phyloP scores from a whole-genome alignment of 768 basidiomycete species.

The Lyophyllum semitale region DNA sequence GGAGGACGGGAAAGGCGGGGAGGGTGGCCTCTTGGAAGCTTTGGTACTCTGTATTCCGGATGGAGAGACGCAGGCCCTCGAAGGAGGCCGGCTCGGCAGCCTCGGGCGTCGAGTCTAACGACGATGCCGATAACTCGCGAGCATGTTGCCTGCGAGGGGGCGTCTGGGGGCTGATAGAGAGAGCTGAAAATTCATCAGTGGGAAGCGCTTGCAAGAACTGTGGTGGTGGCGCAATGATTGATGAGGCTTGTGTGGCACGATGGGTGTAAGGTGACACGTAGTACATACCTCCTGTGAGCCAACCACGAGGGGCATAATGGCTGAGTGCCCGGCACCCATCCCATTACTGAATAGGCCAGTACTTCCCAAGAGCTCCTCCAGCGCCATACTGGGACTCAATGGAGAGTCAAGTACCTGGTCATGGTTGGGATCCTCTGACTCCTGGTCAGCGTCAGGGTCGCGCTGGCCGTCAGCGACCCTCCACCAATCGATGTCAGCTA shows the following conservation, averaged over 20 bases:
- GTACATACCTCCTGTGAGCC: conserved; percentile 40
- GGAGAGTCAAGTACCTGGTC: conserved; percentile 34
- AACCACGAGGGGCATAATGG: conserved; percentile 30
- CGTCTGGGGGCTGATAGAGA: conserved; percentile 59
- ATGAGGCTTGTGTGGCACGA: conserved; percentile 12
- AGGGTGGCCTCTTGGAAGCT: conserved; percentile 7
- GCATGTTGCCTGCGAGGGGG: conserved; percentile 43
- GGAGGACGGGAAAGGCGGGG: conserved; percentile 8
- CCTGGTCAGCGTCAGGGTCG: conserved; percentile 44
- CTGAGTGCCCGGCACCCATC: conserved; percentile 40
- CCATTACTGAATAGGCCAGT: conserved; percentile 35
- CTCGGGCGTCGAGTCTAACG: conserved; percentile 62
- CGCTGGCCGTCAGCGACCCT: conserved; percentile 73
- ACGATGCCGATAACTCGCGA: conserved; percentile 52
- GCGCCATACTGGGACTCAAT: conserved; percentile 15
- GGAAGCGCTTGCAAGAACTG: conserved; percentile 30
- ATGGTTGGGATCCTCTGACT: conserved; percentile 40
- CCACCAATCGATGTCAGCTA: conserved; percentile 92
- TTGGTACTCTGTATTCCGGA: conserved; percentile 29
- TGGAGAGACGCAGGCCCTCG: conserved; percentile 37
- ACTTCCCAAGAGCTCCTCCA: conserved; percentile 19
- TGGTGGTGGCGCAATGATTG: conserved; percentile 6
- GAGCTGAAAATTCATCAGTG: conserved; percentile 49
- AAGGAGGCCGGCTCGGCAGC: conserved; percentile 33
- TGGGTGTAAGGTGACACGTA: conserved; percentile 5